Evolutionary conservation across 805 yeast species (phyloP).

Genomic region (Cyberlindnera subsufficiens): DNA sequence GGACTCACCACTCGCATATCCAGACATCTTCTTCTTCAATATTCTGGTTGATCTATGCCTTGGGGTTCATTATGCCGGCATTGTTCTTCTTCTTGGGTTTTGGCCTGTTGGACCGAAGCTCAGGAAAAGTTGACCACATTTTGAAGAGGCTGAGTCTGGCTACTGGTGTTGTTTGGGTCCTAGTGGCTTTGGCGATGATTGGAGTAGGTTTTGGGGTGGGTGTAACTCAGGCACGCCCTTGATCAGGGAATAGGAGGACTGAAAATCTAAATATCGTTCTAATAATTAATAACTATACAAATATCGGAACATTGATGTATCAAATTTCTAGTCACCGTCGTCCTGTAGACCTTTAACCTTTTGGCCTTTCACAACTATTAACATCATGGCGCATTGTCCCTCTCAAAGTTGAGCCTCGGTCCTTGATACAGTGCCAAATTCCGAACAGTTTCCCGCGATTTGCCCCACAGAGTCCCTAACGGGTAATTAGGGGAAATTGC

Average conservation of each 20-base stretch:
- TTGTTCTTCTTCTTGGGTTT: conserved; percentile 24
- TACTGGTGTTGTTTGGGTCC: conserved; percentile 14
- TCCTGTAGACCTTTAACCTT: no score
- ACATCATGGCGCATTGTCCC: no score
- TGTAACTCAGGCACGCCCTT: conserved; percentile 10
- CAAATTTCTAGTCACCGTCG: no score
- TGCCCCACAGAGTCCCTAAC: no score
- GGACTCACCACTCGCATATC: conserved; percentile 5
- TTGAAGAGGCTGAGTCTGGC: conserved; percentile 15
- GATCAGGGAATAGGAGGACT: no score
- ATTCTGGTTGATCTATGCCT: conserved; percentile 5
- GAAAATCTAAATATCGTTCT: no score
- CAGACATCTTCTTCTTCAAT: neutral
- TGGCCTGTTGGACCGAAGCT: conserved; percentile 17
- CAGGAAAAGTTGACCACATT: conserved; percentile 6
- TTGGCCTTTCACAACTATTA: no score
- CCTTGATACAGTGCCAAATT: no score
- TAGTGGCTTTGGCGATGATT: conserved; percentile 31
- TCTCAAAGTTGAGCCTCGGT: no score
- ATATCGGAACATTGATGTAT: no score
- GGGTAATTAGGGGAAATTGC: no score
- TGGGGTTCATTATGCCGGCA: conserved; percentile 23
- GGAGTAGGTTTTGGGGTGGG: conserved; percentile 45
- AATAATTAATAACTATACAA: no score
- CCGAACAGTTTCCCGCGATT: neutral